Base-by-base conservation (phyloP, 2,329 filamentous ascomycete species). In the Colletotrichum limetticola region DNA sequence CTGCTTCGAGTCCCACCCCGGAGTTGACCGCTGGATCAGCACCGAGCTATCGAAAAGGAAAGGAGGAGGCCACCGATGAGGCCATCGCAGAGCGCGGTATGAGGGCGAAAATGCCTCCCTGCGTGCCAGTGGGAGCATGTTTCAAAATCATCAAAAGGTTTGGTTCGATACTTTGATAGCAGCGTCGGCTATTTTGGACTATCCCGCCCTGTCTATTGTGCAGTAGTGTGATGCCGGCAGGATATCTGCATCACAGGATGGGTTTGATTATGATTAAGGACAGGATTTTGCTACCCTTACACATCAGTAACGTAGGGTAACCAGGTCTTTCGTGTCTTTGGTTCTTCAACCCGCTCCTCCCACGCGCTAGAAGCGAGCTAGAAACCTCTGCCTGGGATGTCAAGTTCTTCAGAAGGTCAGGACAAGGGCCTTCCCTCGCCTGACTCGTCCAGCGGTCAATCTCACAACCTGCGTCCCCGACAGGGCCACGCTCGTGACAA, bases 321-420 rank as follows among this genome's bases (percentile, higher is more conserved):
- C 42, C 42, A 7, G 42, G 42, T 19, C 53, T 49, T 22, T 42
- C 26, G 49, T 14, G 9, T 24, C 19, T 66, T 26, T 19, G 14
- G 58, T 72, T 63, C 59, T 62, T 63, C 64, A 58, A 42, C 42
- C 26, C 16, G n/a, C 57, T 19, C 58, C n/a, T n/a, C 22, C 30
- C 28, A 46, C 52, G 46, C 66, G 42, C 66, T 72, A 70, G 70
- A 72, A 72, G 58, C 32, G 28, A 70, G 70, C 66, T 72, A 72
- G 70, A 72, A 62, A 65, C 59, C 70, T 70, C 60, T 35, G 55
- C 8, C 55, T 37, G 59, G 49, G 58, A 32, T 68, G 65, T 24
- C 58, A 56, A 37, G n/a, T 59, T 72, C 69, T 55, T 72, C 58
- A 61, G 42, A 7, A 8, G 37, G 37, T 42, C 6, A 19, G 14